Evolutionary conservation across 257 asterid species (phyloP).

Genomic region (Plectranthus barbatus): DNA sequence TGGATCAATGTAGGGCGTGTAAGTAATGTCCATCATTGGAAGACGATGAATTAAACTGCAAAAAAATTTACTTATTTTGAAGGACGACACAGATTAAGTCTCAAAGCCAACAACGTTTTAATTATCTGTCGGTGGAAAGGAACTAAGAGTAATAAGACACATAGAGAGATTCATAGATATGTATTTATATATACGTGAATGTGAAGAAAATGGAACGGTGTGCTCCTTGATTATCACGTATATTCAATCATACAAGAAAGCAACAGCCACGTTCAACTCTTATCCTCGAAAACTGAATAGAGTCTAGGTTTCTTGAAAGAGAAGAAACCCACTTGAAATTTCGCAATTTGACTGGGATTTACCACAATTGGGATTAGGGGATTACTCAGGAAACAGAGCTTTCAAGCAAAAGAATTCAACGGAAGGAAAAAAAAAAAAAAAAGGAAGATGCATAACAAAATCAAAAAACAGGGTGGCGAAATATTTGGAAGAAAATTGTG

Average conservation of each 20-base stretch:
- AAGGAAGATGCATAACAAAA: not conserved
- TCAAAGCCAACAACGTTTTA: not conserved
- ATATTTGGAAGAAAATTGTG: too few species aligned
- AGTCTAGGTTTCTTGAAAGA: constrained; percentile 20
- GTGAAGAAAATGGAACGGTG: not conserved
- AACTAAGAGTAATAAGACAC: not conserved
- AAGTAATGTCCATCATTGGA: constrained; percentile 57
- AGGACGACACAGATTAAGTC: not conserved
- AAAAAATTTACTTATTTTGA: not conserved
- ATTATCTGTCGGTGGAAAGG: not conserved
- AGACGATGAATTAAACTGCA: constrained; percentile 21
- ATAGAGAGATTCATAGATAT: not conserved
- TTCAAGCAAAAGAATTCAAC: too few species aligned
- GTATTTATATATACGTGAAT: not conserved
- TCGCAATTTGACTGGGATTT: constrained; percentile 8
- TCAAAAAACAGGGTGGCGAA: not conserved
- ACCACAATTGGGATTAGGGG: not conserved
- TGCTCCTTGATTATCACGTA: constrained; percentile 18
- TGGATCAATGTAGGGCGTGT: constrained; percentile 58
- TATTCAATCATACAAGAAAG: constrained; percentile 8
- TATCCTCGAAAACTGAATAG: not conserved
- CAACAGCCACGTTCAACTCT: not conserved
- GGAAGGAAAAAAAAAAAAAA: not conserved
- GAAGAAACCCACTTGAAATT: constrained; percentile 1
- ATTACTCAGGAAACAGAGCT: too few species aligned